Evolutionary conservation across 2,329 filamentous ascomycete genomes (phyloP).

Genomic region (Parascedosporium putredinis): DNA sequence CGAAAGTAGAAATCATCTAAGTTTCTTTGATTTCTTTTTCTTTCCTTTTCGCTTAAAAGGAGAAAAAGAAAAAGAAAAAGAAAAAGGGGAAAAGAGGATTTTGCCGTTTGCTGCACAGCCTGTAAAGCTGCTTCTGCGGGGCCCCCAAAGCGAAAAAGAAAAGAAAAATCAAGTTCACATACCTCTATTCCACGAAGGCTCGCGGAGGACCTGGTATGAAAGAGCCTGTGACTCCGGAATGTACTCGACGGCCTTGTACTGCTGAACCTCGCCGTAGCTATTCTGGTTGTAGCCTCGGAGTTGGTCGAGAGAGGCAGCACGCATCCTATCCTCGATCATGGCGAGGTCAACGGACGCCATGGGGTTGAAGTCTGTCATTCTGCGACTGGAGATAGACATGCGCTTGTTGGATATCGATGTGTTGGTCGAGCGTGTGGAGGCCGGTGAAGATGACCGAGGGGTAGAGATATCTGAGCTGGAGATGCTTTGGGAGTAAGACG

Average conservation of each 20-base stretch:
- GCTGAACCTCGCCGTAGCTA: conserved; percentile 44
- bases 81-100: too few relatives aligned
- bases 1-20: too few relatives aligned
- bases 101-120: too few relatives aligned
- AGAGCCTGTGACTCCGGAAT: conserved; percentile 38
- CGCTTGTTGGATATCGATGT: conserved; percentile 42
- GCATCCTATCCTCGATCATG: conserved; percentile 50
- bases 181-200: conserved; percentile 60
- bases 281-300: conserved; percentile 50
- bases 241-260: conserved; percentile 43
- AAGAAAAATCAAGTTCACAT: conserved; percentile 16
- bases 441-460: conserved; percentile 42
- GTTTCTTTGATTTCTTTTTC: too few relatives aligned
- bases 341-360: conserved; percentile 46
- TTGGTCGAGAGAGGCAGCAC: conserved; percentile 48
- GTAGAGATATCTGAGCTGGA: conserved; percentile 42
- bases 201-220: conserved; percentile 51
- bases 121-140: too few relatives aligned
- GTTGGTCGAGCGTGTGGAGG: conserved; percentile 35
- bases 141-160: too few relatives aligned
- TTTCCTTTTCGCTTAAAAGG: too few relatives aligned
- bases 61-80: background rate
- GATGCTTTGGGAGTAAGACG: conserved; percentile 27
- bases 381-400: conserved; percentile 38
- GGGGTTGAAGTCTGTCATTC: conserved; percentile 42